phyloP scores from a whole-genome alignment of 148 eudicot genomes.

The Amaranthus hypochondriacus region DNA sequence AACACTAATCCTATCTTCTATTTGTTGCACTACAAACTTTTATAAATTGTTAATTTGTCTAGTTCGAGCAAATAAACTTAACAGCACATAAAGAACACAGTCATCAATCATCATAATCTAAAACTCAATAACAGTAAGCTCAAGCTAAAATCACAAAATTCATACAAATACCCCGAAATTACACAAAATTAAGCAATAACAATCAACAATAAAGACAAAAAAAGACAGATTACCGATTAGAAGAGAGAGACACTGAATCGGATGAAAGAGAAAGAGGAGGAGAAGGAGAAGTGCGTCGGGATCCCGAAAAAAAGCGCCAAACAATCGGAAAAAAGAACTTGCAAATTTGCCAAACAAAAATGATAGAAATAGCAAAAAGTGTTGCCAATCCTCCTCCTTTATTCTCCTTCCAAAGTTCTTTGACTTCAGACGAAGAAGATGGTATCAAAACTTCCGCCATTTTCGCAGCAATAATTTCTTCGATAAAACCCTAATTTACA shows the following conservation, averaged over 20 bases:
- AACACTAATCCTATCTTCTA: too few species aligned
- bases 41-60: too few species aligned
- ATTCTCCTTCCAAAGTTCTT: conserved; percentile 31
- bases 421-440: neutral
- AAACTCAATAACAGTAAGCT: neutral
- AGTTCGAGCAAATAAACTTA: too few species aligned
- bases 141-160: neutral
- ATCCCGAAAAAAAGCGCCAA: conserved; percentile 14
- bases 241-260: conserved; percentile 15
- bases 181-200: neutral
- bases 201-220: neutral
- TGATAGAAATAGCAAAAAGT: conserved; percentile 21
- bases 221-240: conserved; percentile 26
- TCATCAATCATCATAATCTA: neutral
- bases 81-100: neutral
- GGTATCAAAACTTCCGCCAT: conserved; percentile 7
- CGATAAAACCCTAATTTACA: neutral
- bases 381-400: conserved; percentile 30
- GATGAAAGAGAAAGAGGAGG: conserved; percentile 13
- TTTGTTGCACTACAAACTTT: too few species aligned
- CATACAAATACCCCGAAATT: neutral
- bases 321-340: conserved; percentile 9
- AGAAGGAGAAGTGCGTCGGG: neutral
- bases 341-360: conserved; percentile 27
- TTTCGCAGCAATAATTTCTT: neutral